Base-by-base conservation (phyloP, 345 rosid genomes). In the Citropsis articulata region DNA sequence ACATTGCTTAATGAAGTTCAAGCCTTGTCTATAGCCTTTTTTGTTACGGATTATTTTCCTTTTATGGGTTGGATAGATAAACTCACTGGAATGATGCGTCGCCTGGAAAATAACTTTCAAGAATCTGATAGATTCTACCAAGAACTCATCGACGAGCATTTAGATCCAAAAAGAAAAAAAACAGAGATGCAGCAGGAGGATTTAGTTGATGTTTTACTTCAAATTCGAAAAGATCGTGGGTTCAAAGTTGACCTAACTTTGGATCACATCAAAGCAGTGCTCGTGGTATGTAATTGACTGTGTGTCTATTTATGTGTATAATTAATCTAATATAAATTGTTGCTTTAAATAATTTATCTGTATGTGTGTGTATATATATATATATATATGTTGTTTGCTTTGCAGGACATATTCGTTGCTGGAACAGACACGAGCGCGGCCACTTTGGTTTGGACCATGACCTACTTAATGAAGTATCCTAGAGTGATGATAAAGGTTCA, bases 211-310 rank as follows among this genome's bases (percentile, higher is more conserved):
- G 80, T 87, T 33, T 81, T 89, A 70, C 81, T 89, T 72, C 71
- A 79, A 73, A 27, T 83, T 25, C 62, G 70, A 63, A 82, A 76
- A 79, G 79, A 84, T 64, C 80, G 80, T 59, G 78, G 71, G 5
- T 40, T 70, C 38, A 64, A 66, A 64, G 27, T 70, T 59, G 63
- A 87, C 42, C 80, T 90, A 53, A 84, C 85, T 2, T 36, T 63
- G 8, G 90, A 88, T 69, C 88, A 88, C 71, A 81, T 89, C 84
- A 89, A 90, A 85, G 93, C 85, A 36, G 53, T 88, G 19, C 87
- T 92, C 69, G 84, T 81, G 84, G 94, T 90, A 62, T 35, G 81
- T 30, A 30, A 30, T 2, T 30, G 50, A 45, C 50, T 0, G 18
- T 3, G 13, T 2, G 50, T 45, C 18, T 45, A 13, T 22, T 12